phyloP scores from a whole-genome alignment of 352 stramenopile genomes.

The Pythium angustatum region DNA sequence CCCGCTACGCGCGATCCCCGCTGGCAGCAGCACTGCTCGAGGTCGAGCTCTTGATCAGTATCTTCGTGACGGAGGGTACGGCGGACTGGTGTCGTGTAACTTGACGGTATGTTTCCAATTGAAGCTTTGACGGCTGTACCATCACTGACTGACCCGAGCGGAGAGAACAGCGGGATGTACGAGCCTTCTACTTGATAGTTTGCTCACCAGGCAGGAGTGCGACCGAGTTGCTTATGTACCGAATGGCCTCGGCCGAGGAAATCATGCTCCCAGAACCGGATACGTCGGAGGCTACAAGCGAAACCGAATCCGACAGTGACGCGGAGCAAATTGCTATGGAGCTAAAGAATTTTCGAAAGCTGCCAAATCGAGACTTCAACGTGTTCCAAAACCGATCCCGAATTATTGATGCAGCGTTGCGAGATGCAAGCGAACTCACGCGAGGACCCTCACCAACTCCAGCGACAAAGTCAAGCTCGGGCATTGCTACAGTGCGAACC shows the following conservation, averaged over 20 bases:
- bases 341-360: constrained; percentile 7
- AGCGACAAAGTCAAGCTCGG: too few species aligned
- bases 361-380: constrained; percentile 32
- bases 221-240: constrained; percentile 32
- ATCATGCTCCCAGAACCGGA: constrained; percentile 25
- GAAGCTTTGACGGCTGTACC: not conserved
- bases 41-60: constrained; percentile 20
- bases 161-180: too few species aligned
- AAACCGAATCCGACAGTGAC: not conserved
- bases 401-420: not conserved
- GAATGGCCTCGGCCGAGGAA: constrained; percentile 39
- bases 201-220: not conserved
- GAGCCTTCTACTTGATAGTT: constrained; percentile 28
- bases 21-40: not conserved
- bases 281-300: not conserved
- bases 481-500: too few species aligned
- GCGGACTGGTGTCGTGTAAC: constrained; percentile 25
- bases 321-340: not conserved
- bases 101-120: not conserved
- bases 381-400: constrained; percentile 35
- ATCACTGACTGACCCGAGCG: too few species aligned
- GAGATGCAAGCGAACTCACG: not conserved
- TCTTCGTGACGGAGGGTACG: constrained; percentile 19
- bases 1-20: constrained; percentile 32
- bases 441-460: not conserved